Evolutionary conservation across 2,329 filamentous ascomycete species (phyloP).

Genomic region (Aureobasidium melanogenum): DNA sequence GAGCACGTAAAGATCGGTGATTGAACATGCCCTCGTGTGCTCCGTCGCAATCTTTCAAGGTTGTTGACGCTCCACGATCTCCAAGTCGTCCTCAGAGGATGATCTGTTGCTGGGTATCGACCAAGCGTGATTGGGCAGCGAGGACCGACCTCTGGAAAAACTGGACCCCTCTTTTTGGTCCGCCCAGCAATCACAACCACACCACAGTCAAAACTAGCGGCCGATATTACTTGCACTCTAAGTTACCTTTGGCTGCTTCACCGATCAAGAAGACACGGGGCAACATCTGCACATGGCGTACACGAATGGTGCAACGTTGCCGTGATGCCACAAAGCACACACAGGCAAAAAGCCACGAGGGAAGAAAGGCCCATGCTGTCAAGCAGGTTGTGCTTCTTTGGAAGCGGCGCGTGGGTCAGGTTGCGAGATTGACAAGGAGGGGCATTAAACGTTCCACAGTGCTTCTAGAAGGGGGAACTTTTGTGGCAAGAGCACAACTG

Average conservation of each 20-base stretch:
- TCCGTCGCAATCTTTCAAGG: background rate
- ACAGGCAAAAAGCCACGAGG: background rate
- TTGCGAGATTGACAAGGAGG: background rate
- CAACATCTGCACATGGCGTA: background rate
- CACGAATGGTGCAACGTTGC: background rate
- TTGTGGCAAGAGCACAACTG: background rate
- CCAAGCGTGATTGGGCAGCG: slow-evolving; percentile 3
- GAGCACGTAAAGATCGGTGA: background rate
- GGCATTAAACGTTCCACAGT: background rate
- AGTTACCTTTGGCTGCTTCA: background rate
- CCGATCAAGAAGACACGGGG: background rate
- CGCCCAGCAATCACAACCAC: background rate
- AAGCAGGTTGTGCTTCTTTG: background rate
- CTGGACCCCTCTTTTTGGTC: background rate
- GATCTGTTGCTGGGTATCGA: slow-evolving; percentile 2
- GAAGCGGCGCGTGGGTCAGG: background rate
- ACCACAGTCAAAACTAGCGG: background rate
- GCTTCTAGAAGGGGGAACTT: slow-evolving; percentile 1
- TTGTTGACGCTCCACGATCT: slow-evolving; percentile 5
- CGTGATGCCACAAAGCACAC: background rate
- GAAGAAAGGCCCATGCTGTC: background rate
- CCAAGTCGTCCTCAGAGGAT: background rate
- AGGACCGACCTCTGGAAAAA: background rate
- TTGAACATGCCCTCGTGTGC: background rate
- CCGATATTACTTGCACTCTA: background rate